These are phyloP conservation scores for Phytophthora boehmeriae DNA, from an alignment of 352 stramenopile genomes.

Conservation along the genomic window DNA sequence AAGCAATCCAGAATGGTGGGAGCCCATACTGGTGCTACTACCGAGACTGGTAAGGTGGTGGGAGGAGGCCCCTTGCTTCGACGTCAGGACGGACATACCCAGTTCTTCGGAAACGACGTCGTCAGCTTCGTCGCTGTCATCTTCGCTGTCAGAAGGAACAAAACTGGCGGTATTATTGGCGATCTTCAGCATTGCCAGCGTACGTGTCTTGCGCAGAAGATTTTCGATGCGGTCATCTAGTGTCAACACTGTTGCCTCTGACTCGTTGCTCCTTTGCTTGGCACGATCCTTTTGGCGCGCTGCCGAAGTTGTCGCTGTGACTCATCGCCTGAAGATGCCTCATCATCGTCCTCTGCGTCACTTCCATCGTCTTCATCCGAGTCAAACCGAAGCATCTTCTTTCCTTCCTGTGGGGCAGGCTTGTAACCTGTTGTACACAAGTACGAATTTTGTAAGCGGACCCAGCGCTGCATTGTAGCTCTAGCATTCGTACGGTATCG, in stretches of 20 bases:
- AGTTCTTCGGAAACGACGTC: slow-evolving; percentile 41
- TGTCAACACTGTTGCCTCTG: slow-evolving; percentile 25
- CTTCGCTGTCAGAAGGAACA: slow-evolving; percentile 50
- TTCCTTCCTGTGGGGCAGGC: slow-evolving; percentile 36
- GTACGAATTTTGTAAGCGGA: background rate
- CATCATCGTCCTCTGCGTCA: slow-evolving; percentile 5
- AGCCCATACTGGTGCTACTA: slow-evolving; percentile 37
- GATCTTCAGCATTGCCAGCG: slow-evolving; percentile 72
- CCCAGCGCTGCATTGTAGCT: background rate
- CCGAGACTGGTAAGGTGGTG: slow-evolving; percentile 38
- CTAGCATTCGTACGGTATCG: slow-evolving; percentile 54
- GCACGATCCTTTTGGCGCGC: slow-evolving; percentile 4
- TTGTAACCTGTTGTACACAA: slow-evolving; percentile 51
- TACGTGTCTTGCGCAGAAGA: slow-evolving; percentile 67
- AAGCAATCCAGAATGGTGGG: slow-evolving; percentile 22
- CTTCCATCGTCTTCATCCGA: slow-evolving; percentile 41
- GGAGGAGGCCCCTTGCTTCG: slow-evolving; percentile 18
- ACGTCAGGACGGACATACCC: slow-evolving; percentile 10
- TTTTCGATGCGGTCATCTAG: slow-evolving; percentile 76
- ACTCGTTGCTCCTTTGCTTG: slow-evolving; percentile 1
- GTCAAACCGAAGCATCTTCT: slow-evolving; percentile 51
- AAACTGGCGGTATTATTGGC: slow-evolving; percentile 75
- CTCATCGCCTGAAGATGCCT: slow-evolving; percentile 10
- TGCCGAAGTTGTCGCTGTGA: slow-evolving; percentile 6
- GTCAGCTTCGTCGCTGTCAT: slow-evolving; percentile 49